Evolutionary conservation across 345 rosid genomes (phyloP), one percentile per base, ranked within the genome.

Genomic region (Linum tenue): DNA sequence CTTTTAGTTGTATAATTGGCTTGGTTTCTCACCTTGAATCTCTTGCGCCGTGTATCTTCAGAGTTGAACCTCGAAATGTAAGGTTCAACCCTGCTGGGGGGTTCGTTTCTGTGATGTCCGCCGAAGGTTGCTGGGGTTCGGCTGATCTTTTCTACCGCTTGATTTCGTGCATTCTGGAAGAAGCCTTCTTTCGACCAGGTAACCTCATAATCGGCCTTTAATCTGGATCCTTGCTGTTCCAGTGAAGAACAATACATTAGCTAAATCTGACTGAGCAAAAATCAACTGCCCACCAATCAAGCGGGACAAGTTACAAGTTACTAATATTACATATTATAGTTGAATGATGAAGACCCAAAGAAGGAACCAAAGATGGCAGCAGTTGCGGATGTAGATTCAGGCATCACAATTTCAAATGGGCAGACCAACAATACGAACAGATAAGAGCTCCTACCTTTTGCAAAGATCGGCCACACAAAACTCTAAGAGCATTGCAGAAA

Each of bases 161-260:
- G 77, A 73, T 71, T 80, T 76, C 86, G 83, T 5, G 82, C 73
- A 76, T 75, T 79, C 36, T 75, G 76, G 81, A 89, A 92, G 76
- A 81, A 80, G 70, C 84, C 86, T 69, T 83, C 86, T 73, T 82
- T 86, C 79, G 84, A 86, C 96, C 92, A 89, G 64, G 86, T 81
- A 53, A 87, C 86, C 68, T 85, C 94, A 69, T 81, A 92, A 78
- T 88, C 96, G 66, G 96, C 91, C 77, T 77, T 85, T 77, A 86
- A 50, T 67, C 84, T 76, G 44, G 94, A 81, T 57, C 98, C 96
- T 86, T 90, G 85, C 98, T 92, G 85, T 75, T 56, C 63, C 31
- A 22, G 31, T 22, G 31, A 22, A 22, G 31, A 22, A 22, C 31
- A 22, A 22, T 22, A 22, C 31, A 22, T 22, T 22, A 22, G 31